Conservation (phyloP, 1,139 yeast species). For the Hyphopichia buzzinii region DNA sequence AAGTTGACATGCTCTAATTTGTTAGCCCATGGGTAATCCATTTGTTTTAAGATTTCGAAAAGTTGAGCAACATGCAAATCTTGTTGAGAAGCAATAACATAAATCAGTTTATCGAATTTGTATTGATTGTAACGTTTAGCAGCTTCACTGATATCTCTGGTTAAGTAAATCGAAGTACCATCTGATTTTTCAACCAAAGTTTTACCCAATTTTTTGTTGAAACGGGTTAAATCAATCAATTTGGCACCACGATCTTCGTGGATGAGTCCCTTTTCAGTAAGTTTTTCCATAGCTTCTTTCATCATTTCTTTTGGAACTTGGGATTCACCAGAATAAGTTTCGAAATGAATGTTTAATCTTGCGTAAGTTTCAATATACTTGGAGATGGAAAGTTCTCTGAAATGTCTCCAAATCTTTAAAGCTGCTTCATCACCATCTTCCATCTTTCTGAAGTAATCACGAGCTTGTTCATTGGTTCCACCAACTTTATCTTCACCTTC, state of each 20-base stretch:
- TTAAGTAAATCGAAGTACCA: slow-evolving; percentile 91
- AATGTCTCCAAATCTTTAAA: slow-evolving; percentile 75
- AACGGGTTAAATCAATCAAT: slow-evolving; percentile 79
- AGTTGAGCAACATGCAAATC: slow-evolving; percentile 93
- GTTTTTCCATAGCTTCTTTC: slow-evolving; percentile 60
- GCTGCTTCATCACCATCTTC: slow-evolving; percentile 91
- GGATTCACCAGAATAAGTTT: slow-evolving; percentile 92
- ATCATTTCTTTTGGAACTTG: slow-evolving; percentile 78
- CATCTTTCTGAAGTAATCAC: slow-evolving; percentile 85
- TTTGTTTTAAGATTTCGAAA: slow-evolving; percentile 88
- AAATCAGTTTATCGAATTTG: slow-evolving; percentile 92
- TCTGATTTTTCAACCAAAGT: slow-evolving; percentile 92
- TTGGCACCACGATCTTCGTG: slow-evolving; percentile 91
- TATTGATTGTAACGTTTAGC: slow-evolving; percentile 81
- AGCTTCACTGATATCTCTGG: slow-evolving; percentile 98
- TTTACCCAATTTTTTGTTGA: slow-evolving; percentile 92
- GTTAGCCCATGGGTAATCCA: slow-evolving; percentile 89
- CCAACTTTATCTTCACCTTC: slow-evolving; percentile 68
- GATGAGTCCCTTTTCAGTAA: slow-evolving; percentile 68
- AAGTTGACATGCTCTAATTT: slow-evolving; percentile 81
- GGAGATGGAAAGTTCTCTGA: slow-evolving; percentile 86
- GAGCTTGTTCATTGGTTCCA: slow-evolving; percentile 77
- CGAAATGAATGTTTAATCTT: slow-evolving; percentile 85
- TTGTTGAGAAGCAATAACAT: slow-evolving; percentile 94
- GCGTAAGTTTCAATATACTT: slow-evolving; percentile 86